Evolutionary conservation across 2,329 filamentous ascomycete species (phyloP).

Genomic region (Moelleriella libera): DNA sequence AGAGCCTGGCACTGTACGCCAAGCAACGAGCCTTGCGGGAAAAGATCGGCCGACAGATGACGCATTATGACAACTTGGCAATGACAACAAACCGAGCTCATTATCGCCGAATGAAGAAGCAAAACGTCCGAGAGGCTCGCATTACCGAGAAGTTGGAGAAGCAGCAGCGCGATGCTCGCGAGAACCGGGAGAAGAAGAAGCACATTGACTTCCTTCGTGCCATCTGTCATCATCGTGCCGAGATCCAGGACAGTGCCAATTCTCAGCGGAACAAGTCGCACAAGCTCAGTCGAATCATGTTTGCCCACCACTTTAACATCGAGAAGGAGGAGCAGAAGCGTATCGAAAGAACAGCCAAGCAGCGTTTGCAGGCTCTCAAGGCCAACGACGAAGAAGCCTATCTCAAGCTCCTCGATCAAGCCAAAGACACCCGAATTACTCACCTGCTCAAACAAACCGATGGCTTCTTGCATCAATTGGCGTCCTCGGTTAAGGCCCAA

Average conservation of each 20-base stretch:
- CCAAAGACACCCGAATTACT: slow-evolving; percentile 98
- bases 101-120: slow-evolving; percentile 94
- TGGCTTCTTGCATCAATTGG: slow-evolving; percentile 90
- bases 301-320: slow-evolving; percentile 82
- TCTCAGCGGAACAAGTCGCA: slow-evolving; percentile 61
- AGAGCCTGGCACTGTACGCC: slow-evolving; percentile 72
- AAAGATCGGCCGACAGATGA: slow-evolving; percentile 80
- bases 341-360: slow-evolving; percentile 93
- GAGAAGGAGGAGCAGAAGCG: slow-evolving; percentile 99
- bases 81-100: slow-evolving; percentile 90
- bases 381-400: slow-evolving; percentile 99
- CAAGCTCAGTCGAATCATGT: slow-evolving; percentile 84
- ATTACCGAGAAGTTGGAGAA: slow-evolving; percentile 99
- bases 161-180: slow-evolving; percentile 90
- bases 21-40: slow-evolving; percentile 81
- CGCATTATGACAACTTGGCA: slow-evolving; percentile 87
- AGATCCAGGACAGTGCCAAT: slow-evolving; percentile 55
- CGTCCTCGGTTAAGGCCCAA: slow-evolving; percentile 85
- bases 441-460: slow-evolving; percentile 95
- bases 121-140: slow-evolving; percentile 83
- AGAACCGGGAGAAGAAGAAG: slow-evolving; percentile 96
- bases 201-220: slow-evolving; percentile 83
- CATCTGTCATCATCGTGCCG: slow-evolving; percentile 67
- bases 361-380: slow-evolving; percentile 96
- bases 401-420: slow-evolving; percentile 91